Evolutionary conservation across 768 basidiomycete species (phyloP).

Genomic region (Bullera alba): DNA sequence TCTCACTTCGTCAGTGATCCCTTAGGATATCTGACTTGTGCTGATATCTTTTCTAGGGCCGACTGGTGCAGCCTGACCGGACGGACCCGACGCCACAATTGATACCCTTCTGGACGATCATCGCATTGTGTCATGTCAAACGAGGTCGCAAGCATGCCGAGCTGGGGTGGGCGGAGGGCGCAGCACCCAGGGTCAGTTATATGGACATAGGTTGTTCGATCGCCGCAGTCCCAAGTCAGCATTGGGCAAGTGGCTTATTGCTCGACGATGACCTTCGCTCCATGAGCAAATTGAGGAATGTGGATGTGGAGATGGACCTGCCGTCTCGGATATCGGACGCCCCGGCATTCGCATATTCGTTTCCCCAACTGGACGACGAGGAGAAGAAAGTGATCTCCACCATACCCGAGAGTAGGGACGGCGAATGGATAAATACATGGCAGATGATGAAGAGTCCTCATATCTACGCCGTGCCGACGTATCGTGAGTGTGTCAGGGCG

Average conservation of each 20-base stretch:
- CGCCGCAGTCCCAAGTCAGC: neutral
- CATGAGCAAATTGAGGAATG: neutral
- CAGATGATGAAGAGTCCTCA: neutral
- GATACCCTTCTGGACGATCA: neutral
- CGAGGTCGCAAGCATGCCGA: neutral
- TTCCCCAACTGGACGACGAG: neutral
- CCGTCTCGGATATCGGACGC: neutral
- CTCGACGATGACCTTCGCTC: neutral
- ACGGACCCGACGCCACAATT: neutral
- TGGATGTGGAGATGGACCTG: neutral
- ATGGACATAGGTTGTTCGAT: neutral
- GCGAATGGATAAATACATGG: neutral
- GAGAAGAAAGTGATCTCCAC: neutral
- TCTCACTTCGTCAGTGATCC: neutral
- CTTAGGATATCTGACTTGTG: neutral
- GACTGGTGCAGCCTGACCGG: neutral
- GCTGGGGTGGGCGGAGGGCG: neutral
- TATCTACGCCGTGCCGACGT: neutral
- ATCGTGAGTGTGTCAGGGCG: neutral
- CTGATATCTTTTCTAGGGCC: neutral
- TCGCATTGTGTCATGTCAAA: neutral
- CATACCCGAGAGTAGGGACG: neutral
- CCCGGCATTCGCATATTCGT: neutral
- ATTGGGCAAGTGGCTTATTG: conserved; percentile 1
- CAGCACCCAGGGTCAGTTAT: neutral